A percentile compares a stretch with the other conserved stretches of the same genome.
Evolutionary conservation across 73 alveolate genomes (phyloP).

Genomic region (Paraurostyla sp.): DNA sequence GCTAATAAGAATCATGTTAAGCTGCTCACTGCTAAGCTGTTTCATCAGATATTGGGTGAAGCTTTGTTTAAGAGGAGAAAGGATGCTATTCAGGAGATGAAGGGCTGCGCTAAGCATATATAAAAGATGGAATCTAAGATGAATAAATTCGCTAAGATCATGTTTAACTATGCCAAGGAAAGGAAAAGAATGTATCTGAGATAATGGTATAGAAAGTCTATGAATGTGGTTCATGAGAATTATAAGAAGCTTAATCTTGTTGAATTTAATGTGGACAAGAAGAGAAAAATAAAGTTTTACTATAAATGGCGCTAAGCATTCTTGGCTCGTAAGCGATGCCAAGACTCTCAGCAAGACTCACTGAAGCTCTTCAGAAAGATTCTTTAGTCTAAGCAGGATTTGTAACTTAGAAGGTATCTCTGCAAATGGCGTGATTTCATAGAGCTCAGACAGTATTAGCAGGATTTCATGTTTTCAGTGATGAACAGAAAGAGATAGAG

Average conservation of each 20-base stretch:
- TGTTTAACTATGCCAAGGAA: constrained; percentile 33
- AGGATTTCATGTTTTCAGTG: constrained; percentile 22
- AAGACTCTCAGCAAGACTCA: constrained; percentile 61
- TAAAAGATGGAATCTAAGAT: neutral
- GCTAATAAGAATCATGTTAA: constrained; percentile 65
- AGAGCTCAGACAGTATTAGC: neutral
- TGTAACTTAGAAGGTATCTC: constrained; percentile 50
- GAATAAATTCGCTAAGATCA: neutral
- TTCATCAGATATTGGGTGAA: constrained; percentile 30
- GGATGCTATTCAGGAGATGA: constrained; percentile 45
- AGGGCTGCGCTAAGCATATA: neutral
- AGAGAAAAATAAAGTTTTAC: constrained; percentile 57
- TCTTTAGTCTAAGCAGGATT: neutral
- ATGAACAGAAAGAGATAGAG: constrained; percentile 15
- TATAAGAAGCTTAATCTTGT: constrained; percentile 48
- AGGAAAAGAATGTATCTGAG: constrained; percentile 49
- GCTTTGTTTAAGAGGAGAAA: constrained; percentile 12
- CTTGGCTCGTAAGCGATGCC: constrained; percentile 17
- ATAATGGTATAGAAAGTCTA: constrained; percentile 68
- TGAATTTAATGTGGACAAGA: constrained; percentile 51
- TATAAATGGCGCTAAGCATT: constrained; percentile 72
- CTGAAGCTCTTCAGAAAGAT: constrained; percentile 34
- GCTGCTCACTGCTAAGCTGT: constrained; percentile 62
- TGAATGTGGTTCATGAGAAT: constrained; percentile 67
- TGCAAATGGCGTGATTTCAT: constrained; percentile 61